phyloP scores from a whole-genome alignment of 305 asterid species.

The Rubia peregrina region DNA sequence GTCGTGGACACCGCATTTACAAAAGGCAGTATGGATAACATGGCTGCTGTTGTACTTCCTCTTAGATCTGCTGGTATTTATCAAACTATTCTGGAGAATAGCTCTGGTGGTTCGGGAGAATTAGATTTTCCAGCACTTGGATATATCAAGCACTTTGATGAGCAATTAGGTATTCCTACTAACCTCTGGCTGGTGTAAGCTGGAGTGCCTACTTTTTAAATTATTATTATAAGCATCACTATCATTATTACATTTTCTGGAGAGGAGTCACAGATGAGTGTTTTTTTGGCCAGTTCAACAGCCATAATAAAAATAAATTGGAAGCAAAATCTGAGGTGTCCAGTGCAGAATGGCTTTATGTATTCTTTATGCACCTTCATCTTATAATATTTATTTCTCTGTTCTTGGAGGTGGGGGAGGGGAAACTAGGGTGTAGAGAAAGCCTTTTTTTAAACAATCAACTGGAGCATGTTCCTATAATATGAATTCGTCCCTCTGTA shows the following conservation, averaged over 20 bases:
- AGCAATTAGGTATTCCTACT: slow-evolving; percentile 40
- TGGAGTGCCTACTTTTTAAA: not conserved
- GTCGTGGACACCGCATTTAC: slow-evolving; percentile 71
- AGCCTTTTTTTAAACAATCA: not conserved
- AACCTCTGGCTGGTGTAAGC: slow-evolving; percentile 15
- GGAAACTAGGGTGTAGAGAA: not conserved
- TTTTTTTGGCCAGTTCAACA: not conserved
- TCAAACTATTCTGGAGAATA: slow-evolving; percentile 28
- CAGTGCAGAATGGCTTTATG: not conserved
- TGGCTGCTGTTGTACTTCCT: slow-evolving; percentile 80
- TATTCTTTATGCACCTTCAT: not conserved
- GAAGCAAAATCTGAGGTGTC: not conserved
- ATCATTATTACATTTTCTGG: not conserved
- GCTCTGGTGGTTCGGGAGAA: slow-evolving; percentile 28
- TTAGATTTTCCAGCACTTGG: slow-evolving; percentile 41
- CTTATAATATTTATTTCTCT: not conserved
- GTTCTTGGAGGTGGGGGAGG: not conserved
- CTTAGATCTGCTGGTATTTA: slow-evolving; percentile 32
- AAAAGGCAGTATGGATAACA: slow-evolving; percentile 83
- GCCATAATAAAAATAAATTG: not conserved
- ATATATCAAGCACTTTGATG: slow-evolving; percentile 39
- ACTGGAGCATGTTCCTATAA: not conserved
- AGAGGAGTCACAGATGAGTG: not conserved
- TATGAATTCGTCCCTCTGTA: not conserved
- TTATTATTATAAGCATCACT: not conserved